These are phyloP conservation scores for Elaphomyces granulatus DNA, from an alignment of 495 filamentous ascomycete genomes.

Conservation along the genomic window DNA sequence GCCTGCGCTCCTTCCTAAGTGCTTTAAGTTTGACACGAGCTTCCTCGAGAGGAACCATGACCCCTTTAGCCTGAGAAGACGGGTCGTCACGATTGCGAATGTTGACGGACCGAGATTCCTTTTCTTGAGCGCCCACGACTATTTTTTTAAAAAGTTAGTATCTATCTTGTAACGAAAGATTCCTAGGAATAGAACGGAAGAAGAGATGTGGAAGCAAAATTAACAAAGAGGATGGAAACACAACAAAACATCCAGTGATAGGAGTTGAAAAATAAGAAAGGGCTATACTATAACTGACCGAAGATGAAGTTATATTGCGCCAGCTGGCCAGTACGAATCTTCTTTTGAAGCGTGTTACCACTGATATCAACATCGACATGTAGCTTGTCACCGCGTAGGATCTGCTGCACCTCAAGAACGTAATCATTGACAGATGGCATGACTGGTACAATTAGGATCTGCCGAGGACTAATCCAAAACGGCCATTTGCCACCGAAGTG, in stretches of 20 bases:
- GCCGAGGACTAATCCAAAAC: conserved; percentile 90
- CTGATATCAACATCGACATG: conserved; percentile 77
- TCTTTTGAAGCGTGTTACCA: conserved; percentile 91
- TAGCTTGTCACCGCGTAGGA: conserved; percentile 41
- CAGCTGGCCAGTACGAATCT: conserved; percentile 79
- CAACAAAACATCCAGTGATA: too few species aligned
- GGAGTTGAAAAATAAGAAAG: not conserved
- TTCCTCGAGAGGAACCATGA: conserved; percentile 61
- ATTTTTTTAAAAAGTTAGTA: conserved; percentile 9
- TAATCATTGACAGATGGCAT: conserved; percentile 76
- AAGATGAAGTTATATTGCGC: conserved; percentile 88
- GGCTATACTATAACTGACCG: conserved; percentile 30
- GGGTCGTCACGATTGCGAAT: conserved; percentile 83
- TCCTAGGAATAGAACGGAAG: too few species aligned
- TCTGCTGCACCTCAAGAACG: conserved; percentile 60
- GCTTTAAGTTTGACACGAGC: conserved; percentile 56
- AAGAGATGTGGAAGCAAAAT: too few species aligned
- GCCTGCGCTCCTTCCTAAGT: conserved; percentile 50
- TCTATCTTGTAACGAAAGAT: too few species aligned
- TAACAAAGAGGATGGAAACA: too few species aligned
- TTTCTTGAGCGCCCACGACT: conserved; percentile 80
- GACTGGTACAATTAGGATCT: conserved; percentile 85
- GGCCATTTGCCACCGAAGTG: conserved; percentile 98
- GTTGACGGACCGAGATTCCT: conserved; percentile 63
- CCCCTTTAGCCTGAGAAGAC: conserved; percentile 59